A percentile compares a stretch with the other conserved stretches of the same genome.
These are phyloP conservation scores for Vanilla planifolia DNA, from an alignment of 106 monocot genomes.

Conservation along the genomic window DNA sequence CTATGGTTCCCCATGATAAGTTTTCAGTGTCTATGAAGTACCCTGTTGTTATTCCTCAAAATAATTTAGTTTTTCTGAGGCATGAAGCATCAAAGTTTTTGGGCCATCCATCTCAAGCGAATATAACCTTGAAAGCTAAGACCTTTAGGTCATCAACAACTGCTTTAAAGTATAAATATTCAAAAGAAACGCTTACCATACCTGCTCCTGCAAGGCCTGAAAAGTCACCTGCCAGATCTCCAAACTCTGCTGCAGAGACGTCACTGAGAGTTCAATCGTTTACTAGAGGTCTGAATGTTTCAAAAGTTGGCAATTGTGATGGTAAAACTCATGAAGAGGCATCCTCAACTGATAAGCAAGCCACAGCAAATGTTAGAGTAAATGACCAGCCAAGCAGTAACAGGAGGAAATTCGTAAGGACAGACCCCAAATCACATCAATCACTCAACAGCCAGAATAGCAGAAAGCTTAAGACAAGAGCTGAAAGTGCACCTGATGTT, in stretches of 20 bases:
- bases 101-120: slow-evolving; percentile 22
- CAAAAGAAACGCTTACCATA: slow-evolving; percentile 18
- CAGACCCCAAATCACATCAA: too few species aligned
- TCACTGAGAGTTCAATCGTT: slow-evolving; percentile 18
- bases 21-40: slow-evolving; percentile 58
- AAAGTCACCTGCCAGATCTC: slow-evolving; percentile 19
- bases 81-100: slow-evolving; percentile 75
- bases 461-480: slow-evolving; percentile 27
- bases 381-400: slow-evolving; percentile 31
- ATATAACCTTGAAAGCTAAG: slow-evolving; percentile 7
- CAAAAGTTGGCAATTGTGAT: slow-evolving; percentile 16
- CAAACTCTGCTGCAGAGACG: too few species aligned
- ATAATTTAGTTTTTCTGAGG: too few species aligned
- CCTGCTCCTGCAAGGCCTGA: slow-evolving; percentile 18
- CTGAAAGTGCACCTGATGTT: slow-evolving; percentile 26
- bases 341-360: slow-evolving; percentile 39
- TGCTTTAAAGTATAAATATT: slow-evolving; percentile 17
- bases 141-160: slow-evolving; percentile 17
- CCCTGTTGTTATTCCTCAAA: slow-evolving; percentile 36
- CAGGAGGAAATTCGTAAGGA: slow-evolving; percentile 8
- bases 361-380: slow-evolving; percentile 42
- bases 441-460: slow-evolving; percentile 30
- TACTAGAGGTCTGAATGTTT: slow-evolving; percentile 27
- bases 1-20: slow-evolving; percentile 44
- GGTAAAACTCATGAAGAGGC: slow-evolving; percentile 30